Base-by-base conservation (phyloP, 352 stramenopile genomes). In the Phytophthora sojae region DNA sequence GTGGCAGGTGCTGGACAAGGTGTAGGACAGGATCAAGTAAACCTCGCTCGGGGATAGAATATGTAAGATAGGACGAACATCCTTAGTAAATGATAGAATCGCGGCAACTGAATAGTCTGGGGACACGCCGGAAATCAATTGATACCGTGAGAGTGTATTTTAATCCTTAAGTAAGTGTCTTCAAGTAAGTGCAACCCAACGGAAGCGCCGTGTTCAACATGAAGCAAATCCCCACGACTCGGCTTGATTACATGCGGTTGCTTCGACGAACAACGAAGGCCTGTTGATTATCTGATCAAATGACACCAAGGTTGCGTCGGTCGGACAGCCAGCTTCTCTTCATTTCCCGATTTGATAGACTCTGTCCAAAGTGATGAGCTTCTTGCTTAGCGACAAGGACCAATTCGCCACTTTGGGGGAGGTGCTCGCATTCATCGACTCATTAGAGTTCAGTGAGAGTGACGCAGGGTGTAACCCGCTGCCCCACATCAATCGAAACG, bases 381-480 rank as follows among this genome's bases (percentile, higher is more conserved):
- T 58, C 35, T 23, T 69, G 21, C n/a, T 59, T 9, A 23, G n/a
- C 25, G 54, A 69, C 44, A 45, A 58, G 17, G 54, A 69, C 23
- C 44, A 69, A 2, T 53, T 62, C 15, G 30, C 15, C n/a, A 45
- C 47, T 19, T 49, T 69, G 21, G 63, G 55, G 4, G 63, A 58
- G 15, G 63, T 54, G 19, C 3, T 69, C 44, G 54, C 42, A 1
- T 64, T 69, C 54, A 64, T 69, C 32, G 63, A 69, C 21, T 47
- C 61, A 6, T 68, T 4, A 11, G 51, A 57, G 55, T 39, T 61
- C 4, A n/a, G 19, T 23, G 53, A 57, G n/a, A 26, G 6, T 11
- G 35, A 19, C 30, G 8, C 21, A 19, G 4, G 35, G 8, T 4
- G 21, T 21, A 21, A 44, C 30, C 19, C 37, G 6, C 25, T 25